Percentiles rank a stretch among this genome's conserved stretches.
These are phyloP conservation scores for Cyanidiococcus yangmingshanensis DNA, from an alignment of 23 red algal species.

Conservation along the genomic window DNA sequence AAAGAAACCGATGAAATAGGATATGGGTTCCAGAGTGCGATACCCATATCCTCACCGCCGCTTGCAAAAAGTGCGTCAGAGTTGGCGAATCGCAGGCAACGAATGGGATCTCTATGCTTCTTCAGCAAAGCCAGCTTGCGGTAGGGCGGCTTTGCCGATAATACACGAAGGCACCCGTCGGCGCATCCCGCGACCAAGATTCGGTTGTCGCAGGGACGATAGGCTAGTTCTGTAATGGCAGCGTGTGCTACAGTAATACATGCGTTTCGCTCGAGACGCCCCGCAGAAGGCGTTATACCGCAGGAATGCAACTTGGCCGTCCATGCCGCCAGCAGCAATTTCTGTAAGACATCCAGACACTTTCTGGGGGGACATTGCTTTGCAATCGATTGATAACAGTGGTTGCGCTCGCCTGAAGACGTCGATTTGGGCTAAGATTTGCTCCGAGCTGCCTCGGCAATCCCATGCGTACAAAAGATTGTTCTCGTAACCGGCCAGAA, in stretches of 20 bases:
- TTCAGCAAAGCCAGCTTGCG: not conserved
- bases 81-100: not conserved
- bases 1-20: not conserved
- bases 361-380: not conserved
- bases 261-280: not conserved
- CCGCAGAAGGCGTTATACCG: not conserved
- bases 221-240: not conserved
- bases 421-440: not conserved
- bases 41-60: not conserved
- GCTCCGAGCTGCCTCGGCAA: not conserved
- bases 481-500: conserved; percentile 5
- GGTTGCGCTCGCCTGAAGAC: not conserved
- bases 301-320: not conserved
- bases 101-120: not conserved
- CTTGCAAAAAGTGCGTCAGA: not conserved
- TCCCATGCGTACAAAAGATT: not conserved
- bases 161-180: not conserved
- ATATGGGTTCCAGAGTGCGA: conserved; percentile 1
- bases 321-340: not conserved
- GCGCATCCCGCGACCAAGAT: not conserved
- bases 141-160: not conserved
- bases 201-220: conserved; percentile 7
- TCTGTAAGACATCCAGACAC: not conserved
- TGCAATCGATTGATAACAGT: not conserved
- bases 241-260: not conserved